Conservation (phyloP, 2,329 filamentous ascomycete genomes). For the Tolypocladium inflatum region DNA sequence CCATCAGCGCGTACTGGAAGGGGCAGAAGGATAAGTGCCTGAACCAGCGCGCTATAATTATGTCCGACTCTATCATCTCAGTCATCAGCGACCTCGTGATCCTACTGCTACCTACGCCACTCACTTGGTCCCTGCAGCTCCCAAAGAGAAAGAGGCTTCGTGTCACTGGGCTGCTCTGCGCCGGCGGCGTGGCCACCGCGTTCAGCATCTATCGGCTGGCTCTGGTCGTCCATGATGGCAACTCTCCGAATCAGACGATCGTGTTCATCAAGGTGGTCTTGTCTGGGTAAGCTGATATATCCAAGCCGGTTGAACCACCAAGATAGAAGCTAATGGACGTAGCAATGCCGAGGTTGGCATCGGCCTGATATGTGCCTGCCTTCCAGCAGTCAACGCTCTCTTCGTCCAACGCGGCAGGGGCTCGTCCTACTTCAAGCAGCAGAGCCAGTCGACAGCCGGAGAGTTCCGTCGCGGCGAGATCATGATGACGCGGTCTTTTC, state of each 20-base stretch:
- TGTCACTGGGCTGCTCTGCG: neutral
- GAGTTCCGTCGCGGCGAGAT: slow-evolving; percentile 14
- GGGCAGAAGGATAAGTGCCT: neutral
- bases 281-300: neutral
- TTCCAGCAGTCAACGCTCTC: slow-evolving; percentile 16
- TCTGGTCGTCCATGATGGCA: neutral
- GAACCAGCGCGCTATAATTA: neutral
- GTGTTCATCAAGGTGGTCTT: neutral
- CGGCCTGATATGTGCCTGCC: slow-evolving; percentile 20
- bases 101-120: neutral
- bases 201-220: neutral
- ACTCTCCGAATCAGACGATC: neutral
- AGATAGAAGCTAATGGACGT: neutral
- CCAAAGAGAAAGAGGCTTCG: neutral
- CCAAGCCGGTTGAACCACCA: neutral
- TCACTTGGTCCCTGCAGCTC: neutral
- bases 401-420: slow-evolving; percentile 6
- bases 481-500: slow-evolving; percentile 12
- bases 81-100: neutral
- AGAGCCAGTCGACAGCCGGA: slow-evolving; percentile 3
- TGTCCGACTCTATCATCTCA: too few relatives aligned
- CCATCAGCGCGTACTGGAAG: neutral
- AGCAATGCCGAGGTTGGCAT: slow-evolving; percentile 21
- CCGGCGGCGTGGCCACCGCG: neutral
- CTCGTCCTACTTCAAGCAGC: slow-evolving; percentile 14